Evolutionary conservation across 2,329 filamentous ascomycete species (phyloP), one percentile per base, ranked within the genome.

Genomic region (Cytospora mali): DNA sequence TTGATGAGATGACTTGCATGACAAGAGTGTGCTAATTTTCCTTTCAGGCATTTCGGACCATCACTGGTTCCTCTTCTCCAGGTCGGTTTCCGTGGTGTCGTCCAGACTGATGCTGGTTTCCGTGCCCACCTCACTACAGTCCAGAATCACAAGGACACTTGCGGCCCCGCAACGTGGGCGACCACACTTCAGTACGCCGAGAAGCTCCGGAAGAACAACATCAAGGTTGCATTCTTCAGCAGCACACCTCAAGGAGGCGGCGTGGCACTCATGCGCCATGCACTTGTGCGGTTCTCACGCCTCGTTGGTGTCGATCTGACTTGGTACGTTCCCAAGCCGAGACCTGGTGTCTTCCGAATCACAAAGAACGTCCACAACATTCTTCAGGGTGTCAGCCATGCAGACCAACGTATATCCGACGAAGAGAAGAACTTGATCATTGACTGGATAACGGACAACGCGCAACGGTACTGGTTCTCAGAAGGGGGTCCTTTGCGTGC

Each of bases 331-430:
- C 91, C 91, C 7, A 92, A 92, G 73, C 90, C 91, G 25, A 87
- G 89, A 56, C 90, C 90, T 3, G 88, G 89, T 18, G 87, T 94
- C 13, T 95, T 95, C 75, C 83, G 90, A 56, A 89, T 92, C 74
- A 95, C 91, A 68, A 95, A 95, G 77, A 93, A 89, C 68, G 90
- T 93, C 69, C 91, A 95, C 83, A 95, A 95, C 75, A 93, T 94
- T 67, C 85, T 95, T 3, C 91, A 95, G 76, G 91, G 91, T 10
- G 91, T 93, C 49, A 86, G 87, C 48, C 79, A 82, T 28, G 84
- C 86, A 0, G 82, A 84, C 3, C 83, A 91, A 68, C 82, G 85
- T n/a, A 80, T 94, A 33, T 85, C 81, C 0, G 68, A 79, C 1
- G 83, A 89, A 2, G 84, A 91, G 62, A 86, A 88, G 69, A 73